These are phyloP conservation scores for Camellia lanceoleosa DNA, from an alignment of 148 eudicot genomes.

Conservation along the genomic window DNA sequence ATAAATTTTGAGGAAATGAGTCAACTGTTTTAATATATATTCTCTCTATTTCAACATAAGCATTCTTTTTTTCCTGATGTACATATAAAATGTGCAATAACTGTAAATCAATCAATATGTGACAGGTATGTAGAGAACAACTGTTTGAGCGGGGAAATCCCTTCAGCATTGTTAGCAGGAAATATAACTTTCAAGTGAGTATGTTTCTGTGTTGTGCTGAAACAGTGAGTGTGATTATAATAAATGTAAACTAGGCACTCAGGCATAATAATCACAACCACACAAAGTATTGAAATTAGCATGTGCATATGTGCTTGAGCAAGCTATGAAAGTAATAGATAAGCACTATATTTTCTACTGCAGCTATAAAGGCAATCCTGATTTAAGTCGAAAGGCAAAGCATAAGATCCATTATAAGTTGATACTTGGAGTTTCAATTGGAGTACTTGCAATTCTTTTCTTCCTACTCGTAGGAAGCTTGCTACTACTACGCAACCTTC, in stretches of 20 bases:
- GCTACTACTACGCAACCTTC: conserved; percentile 38
- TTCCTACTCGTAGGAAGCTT: conserved; percentile 44
- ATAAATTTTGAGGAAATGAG: neutral
- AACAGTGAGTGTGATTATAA: neutral
- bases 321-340: neutral
- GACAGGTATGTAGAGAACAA: conserved; percentile 90
- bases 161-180: conserved; percentile 50
- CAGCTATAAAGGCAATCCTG: conserved; percentile 79
- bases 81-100: conserved; percentile 1
- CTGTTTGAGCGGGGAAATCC: conserved; percentile 73
- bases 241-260: neutral
- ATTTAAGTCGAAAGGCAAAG: conserved; percentile 43
- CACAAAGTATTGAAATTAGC: neutral
- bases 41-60: conserved; percentile 1
- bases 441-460: conserved; percentile 45
- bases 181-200: conserved; percentile 67
- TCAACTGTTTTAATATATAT: neutral
- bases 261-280: neutral
- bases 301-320: too few species aligned
- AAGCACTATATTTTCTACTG: conserved; percentile 14
- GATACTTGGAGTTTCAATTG: conserved; percentile 52
- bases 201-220: neutral
- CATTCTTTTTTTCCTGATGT: conserved; percentile 4
- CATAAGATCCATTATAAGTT: conserved; percentile 33
- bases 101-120: conserved; percentile 5